Evolutionary conservation across 1,284 basidiomycete species (phyloP), one percentile per base, ranked within the genome.

Genomic region (Coriolopsis trogii): DNA sequence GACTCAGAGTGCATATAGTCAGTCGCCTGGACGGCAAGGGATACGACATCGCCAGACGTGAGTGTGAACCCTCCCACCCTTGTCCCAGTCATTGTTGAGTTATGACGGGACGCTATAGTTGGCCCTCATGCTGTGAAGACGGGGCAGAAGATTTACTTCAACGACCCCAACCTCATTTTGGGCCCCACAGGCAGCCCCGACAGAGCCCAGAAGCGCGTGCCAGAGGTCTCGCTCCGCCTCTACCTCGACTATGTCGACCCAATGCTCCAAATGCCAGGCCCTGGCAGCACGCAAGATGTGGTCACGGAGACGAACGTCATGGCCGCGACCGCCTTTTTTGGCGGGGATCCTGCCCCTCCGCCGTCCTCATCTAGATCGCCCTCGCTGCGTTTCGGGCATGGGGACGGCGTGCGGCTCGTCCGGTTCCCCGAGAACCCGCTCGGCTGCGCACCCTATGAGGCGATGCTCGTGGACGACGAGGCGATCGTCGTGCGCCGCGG

Each of bases 41-140:
- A 4, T 95, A 93, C 63, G 91, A 95, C 62, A 80, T 95, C 36
- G 79, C 87, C 16, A 90, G 84, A 73, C 75, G 92, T 93, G 61
- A 63, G 89, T 63, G 28, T 30, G 4, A 23, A n/a, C 24, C 8
- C 13, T 33, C 31, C 16, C 15, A 20, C 12, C 9, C 15, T 26
- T n/a, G 13, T 26, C 6, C 6, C 29, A 6, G 9, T 26, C 33
- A 5, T 24, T 23, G 15, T n/a, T 28, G 4, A 6, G 7, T 6
- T 43, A 39, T 47, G 23, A 52, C 18, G 5, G 7, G 3, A 12
- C 12, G n/a, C 21, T 4, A 38, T 50, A 95, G 93, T 96, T 59
- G 93, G 92, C 0, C 91, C 88, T 46, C 86, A 94, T 62, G 75
- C 83, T 24, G 87, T 95, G 36, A 80, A 85, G 43, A 79, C 84